Base-by-base conservation (phyloP, 805 yeast genomes). In the Spathaspora hagerdaliae region DNA sequence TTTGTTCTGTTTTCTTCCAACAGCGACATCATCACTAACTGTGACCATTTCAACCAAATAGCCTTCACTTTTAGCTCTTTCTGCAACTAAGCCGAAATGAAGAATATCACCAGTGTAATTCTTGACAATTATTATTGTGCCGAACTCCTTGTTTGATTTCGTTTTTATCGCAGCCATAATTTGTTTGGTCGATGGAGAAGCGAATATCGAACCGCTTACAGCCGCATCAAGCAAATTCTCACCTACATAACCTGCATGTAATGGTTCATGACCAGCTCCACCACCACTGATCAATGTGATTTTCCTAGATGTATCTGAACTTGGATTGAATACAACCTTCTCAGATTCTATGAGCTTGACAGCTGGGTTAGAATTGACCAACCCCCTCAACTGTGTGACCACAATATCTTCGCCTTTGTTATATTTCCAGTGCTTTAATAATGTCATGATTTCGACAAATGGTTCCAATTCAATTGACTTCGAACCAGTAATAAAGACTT, bases 261-360 rank as follows among this genome's bases (percentile, higher is more conserved):
- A 74, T 26, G 97, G 97, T 65, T 91, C 98, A 60, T 91, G 98
- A 40, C 98, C 98, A 11, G 91, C 82, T 27, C 97, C 97, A 45
- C 98, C 98, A 48, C 97, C 97, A 31, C 96, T 82, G 27, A 91
- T 68, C 41, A 91, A 58, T 6, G 87, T 78, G 38, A 90, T 85
- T 56, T 87, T 85, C 27, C 73, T 66, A n/a, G 53, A 39, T 14
- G 61, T 55, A 38, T 61, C 57, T n/a, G 69, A 58, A 44, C 66
- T 50, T 14, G 74, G 69, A 48, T 71, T 67, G 61, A 66, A 78
- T 9, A 81, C 74, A 5, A 82, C 84, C 48, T 75, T 71, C 57
- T 83, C 87, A 6, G 73, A 56, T 33, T 80, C 81, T 41, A 83
- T 75, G 35, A 81, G 62, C 27, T 67, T 64, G 40, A 84, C 56